Base-by-base conservation (phyloP, 106 monocot species). In the Dendrobium officinale region DNA sequence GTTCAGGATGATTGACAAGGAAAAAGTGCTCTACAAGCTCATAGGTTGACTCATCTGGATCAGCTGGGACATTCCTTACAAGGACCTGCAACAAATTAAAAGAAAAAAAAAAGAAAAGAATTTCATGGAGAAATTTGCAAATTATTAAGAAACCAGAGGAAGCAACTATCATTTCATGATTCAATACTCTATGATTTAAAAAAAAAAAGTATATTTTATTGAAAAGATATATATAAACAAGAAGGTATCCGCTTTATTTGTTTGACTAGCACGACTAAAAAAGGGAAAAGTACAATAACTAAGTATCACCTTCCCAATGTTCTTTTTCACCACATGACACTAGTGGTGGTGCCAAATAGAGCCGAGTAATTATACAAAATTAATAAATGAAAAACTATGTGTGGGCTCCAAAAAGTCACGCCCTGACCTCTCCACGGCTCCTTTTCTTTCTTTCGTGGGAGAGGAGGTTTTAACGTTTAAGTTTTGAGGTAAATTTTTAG, bases 1-100 rank as follows among this genome's bases (percentile, higher is more conserved):
- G 81, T 80, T 93, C 92, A 40, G 88, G 93, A 88, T 96, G 96
- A 84, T 96, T 96, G 80, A 96, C 96, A 56, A 93, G 93, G 72
- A 96, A 96, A 86, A 96, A 96, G 85, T 96, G 96, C 73, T 96
- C 96, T 55, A 93, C 92, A 80, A 90, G 93, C 87, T 96, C 96
- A 73, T 90, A 92, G 48, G 91, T 78, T 40, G 96, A 92, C 81
- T 96, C 96, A 87, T 96, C 96, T 73, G 96, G 91, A 79, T 96
- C 96, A 75, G 93, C 83, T 26, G 93, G 91, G 10, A 96, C 83
- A 85, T 93, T 96, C 79, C 85, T 86, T 4, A 96, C 92, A 81
- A 96, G 85, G 42, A 96, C 96, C 96, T 96, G 78, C 58, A 86
- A 86, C 13, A 42, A 75, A 77, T 41, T 43, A 42, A 49, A 8